Evolutionary conservation across 1,284 basidiomycete genomes (phyloP).

Genomic region (Flammula alnicola): DNA sequence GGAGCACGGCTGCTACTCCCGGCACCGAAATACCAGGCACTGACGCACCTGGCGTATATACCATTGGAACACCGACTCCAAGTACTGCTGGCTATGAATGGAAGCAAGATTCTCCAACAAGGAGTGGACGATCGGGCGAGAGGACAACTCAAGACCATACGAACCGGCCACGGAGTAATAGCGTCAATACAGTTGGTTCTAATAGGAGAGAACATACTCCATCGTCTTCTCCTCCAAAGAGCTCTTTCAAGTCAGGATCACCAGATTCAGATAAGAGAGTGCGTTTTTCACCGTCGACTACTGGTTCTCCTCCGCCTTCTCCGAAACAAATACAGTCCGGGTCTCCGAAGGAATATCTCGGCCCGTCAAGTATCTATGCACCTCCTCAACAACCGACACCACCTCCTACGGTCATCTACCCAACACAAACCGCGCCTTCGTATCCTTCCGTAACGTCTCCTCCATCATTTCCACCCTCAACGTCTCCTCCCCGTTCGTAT

Average conservation of each 20-base stretch:
- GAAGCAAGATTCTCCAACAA: conserved; percentile 14
- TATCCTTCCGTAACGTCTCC: conserved; percentile 15
- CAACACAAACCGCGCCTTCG: too few relatives aligned
- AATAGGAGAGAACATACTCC: conserved; percentile 23
- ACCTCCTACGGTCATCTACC: conserved; percentile 11
- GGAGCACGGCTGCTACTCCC: conserved; percentile 70
- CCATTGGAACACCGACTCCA: conserved; percentile 14
- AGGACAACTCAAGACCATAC: conserved; percentile 14
- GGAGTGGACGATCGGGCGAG: conserved; percentile 1
- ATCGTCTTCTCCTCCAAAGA: conserved; percentile 25
- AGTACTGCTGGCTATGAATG: conserved; percentile 12
- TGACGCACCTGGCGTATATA: conserved; percentile 13
- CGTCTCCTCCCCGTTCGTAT: conserved; percentile 22
- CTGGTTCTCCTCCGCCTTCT: conserved; percentile 36
- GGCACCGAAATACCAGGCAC: conserved; percentile 39
- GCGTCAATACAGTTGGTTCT: conserved; percentile 33
- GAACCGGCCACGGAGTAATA: conserved; percentile 33
- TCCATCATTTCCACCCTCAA: conserved; percentile 11
- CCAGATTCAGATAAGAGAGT: conserved; percentile 43
- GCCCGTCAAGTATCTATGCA: conserved; percentile 31
- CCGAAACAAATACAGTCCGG: conserved; percentile 23
- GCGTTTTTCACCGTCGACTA: conserved; percentile 51
- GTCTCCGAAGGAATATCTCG: conserved; percentile 26
- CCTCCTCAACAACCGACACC: conserved; percentile 14
- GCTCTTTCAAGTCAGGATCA: conserved; percentile 25